Percentiles rank a stretch among this genome's conserved stretches.
phyloP scores from a whole-genome alignment of 305 asterid genomes.

The Plantago lanceolata region DNA sequence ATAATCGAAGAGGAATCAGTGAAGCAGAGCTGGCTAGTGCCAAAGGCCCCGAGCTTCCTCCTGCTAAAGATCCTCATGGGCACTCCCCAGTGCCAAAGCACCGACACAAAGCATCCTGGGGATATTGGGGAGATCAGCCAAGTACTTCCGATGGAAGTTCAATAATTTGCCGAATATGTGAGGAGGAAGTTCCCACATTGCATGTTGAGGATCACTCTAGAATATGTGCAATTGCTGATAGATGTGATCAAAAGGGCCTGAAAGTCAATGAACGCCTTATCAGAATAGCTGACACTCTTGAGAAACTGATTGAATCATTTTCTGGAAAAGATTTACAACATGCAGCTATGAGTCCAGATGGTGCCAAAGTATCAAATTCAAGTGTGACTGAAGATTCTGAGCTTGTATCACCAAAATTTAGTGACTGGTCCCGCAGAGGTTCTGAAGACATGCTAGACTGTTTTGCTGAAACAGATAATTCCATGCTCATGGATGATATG shows the following conservation, averaged over 20 bases:
- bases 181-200: constrained; percentile 93
- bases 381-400: constrained; percentile 84
- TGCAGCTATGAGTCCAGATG: constrained; percentile 71
- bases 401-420: constrained; percentile 80
- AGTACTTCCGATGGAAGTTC: constrained; percentile 74
- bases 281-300: constrained; percentile 85
- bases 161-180: constrained; percentile 97
- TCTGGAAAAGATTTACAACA: constrained; percentile 63
- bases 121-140: constrained; percentile 94
- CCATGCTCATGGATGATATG: constrained; percentile 67
- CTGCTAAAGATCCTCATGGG: constrained; percentile 53
- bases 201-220: constrained; percentile 97
- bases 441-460: constrained; percentile 95
- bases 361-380: constrained; percentile 70
- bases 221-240: constrained; percentile 95
- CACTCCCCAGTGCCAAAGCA: constrained; percentile 61
- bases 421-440: constrained; percentile 97
- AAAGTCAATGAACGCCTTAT: constrained; percentile 83
- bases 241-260: constrained; percentile 91
- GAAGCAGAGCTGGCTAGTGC: constrained; percentile 54
- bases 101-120: constrained; percentile 87
- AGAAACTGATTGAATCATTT: constrained; percentile 82
- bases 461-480: constrained; percentile 75
- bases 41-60: constrained; percentile 51
- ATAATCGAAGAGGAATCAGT: constrained; percentile 35